Base-by-base conservation (phyloP, 208 protist species). In the Trypanosoma platydactyli region DNA sequence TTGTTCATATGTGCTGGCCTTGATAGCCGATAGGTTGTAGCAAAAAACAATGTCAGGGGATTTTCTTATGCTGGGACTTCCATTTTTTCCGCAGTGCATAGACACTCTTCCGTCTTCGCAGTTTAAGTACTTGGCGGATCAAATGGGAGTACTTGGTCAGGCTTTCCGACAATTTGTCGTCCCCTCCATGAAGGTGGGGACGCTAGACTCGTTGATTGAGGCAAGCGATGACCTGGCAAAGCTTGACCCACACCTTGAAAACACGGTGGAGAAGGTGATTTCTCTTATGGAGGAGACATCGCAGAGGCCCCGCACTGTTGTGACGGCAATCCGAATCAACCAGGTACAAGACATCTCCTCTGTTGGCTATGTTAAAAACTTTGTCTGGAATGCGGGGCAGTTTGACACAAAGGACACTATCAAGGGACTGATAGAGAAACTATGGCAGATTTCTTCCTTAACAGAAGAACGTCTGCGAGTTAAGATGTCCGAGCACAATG, bases 131-230 rank as follows among this genome's bases (percentile, higher is more conserved):
- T 61, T 95, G 45, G 81, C 86, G 45, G 45, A 78, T 3, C 76
- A 81, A n/a, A 77, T 95, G 61, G 86, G 84, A 16, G 80, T 83
- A 22, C 46, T 84, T 41, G 89, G 82, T 15, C 81, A 91, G 56
- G 68, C 67, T 0, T 75, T 93, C n/a, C 83, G 80, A 53, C 82
- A 89, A 30, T 94, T 96, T 82, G 73, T 84, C 4, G 78, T 94
- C 54, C 91, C 91, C 1, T 73, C 57, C 15, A 70, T 96, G 2
- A 91, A 88, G 56, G 83, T 95, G 6, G 92, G 92, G 52, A 95
- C 92, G 6, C 73, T 97, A 13, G 92, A 97, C 64, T 92, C 87
- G 6, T 67, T 97, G 25, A 92, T 97, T 78, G 89, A 95, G 61
- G 84, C 84, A 29, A 94, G 88, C 53, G 92, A 97, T 64, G 89